Conservation (phyloP, 2,329 filamentous ascomycete genomes). For the Fusarium chlamydosporum region DNA sequence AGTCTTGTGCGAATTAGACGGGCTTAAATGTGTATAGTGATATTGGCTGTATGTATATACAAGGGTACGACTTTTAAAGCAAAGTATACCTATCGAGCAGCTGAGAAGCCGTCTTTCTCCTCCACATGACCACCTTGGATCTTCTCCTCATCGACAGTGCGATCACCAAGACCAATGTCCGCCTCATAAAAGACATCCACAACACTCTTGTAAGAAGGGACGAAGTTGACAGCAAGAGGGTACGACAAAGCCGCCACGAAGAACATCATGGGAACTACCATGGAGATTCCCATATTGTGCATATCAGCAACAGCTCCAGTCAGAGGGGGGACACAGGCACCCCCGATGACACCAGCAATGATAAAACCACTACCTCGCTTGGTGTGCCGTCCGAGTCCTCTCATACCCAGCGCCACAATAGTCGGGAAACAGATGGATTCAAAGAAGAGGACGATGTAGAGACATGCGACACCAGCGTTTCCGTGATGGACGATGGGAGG, state of each 20-base stretch:
- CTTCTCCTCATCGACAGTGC: conserved; percentile 52
- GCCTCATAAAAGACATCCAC: conserved; percentile 70
- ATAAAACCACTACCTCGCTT: conserved; percentile 81
- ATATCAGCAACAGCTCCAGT: conserved; percentile 77
- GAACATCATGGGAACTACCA: conserved; percentile 75
- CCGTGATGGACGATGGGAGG: conserved; percentile 63
- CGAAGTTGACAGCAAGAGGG: conserved; percentile 74
- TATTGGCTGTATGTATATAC: not conserved
- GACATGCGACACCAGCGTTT: conserved; percentile 69
- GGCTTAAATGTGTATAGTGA: not conserved
- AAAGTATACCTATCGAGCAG: not conserved
- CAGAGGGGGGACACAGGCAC: conserved; percentile 80
- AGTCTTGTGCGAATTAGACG: too few species aligned
- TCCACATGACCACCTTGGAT: conserved; percentile 23
- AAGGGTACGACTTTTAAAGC: not conserved
- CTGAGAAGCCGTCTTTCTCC: conserved; percentile 33
- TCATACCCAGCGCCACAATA: conserved; percentile 82
- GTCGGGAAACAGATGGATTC: conserved; percentile 86
- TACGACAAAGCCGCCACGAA: conserved; percentile 71
- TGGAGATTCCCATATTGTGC: conserved; percentile 71
- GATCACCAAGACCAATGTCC: conserved; percentile 58
- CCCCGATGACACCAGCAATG: conserved; percentile 78
- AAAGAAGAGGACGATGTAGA: conserved; percentile 81
- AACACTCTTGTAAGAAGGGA: conserved; percentile 72
- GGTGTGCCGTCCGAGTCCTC: conserved; percentile 80